phyloP scores from a whole-genome alignment of 345 rosid genomes.

The Leavenworthia alabamica region DNA sequence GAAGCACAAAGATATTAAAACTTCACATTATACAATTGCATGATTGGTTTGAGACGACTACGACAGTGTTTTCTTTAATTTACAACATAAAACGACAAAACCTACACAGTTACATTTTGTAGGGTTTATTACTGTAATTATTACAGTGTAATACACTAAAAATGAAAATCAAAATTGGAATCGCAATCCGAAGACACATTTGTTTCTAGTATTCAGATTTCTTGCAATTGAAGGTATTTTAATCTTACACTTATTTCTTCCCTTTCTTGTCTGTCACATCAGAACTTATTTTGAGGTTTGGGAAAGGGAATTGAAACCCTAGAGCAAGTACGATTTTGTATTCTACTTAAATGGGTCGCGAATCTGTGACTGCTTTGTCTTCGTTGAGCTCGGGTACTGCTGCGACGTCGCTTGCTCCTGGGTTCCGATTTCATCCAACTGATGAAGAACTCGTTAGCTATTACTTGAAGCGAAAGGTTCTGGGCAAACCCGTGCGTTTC shows the following conservation, averaged over 20 bases:
- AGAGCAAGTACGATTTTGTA: not conserved
- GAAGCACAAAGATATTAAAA: too few relatives aligned
- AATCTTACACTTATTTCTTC: constrained; percentile 3
- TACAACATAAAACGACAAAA: too few relatives aligned
- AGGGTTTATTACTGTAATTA: constrained; percentile 27
- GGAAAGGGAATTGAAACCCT: constrained; percentile 11
- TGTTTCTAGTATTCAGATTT: constrained; percentile 35
- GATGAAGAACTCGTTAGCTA: constrained; percentile 76
- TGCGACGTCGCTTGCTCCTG: constrained; percentile 82
- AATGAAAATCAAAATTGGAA: constrained; percentile 16
- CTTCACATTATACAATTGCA: too few relatives aligned
- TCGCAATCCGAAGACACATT: constrained; percentile 1
- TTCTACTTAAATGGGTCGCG: constrained; percentile 33
- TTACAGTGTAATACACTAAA: not conserved
- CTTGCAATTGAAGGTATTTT: constrained; percentile 79
- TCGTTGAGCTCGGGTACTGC: constrained; percentile 21
- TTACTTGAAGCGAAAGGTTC: constrained; percentile 80
- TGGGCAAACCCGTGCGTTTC: constrained; percentile 54
- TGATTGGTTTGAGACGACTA: too few relatives aligned
- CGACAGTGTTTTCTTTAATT: not conserved
- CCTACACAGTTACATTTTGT: constrained; percentile 13
- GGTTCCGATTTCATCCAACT: constrained; percentile 86
- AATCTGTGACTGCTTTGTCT: constrained; percentile 24
- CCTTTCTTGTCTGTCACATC: constrained; percentile 49
- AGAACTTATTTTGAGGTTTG: not conserved